These are phyloP conservation scores for Aspergillus sojae DNA, from an alignment of 2,329 filamentous ascomycete genomes.

Conservation along the genomic window DNA sequence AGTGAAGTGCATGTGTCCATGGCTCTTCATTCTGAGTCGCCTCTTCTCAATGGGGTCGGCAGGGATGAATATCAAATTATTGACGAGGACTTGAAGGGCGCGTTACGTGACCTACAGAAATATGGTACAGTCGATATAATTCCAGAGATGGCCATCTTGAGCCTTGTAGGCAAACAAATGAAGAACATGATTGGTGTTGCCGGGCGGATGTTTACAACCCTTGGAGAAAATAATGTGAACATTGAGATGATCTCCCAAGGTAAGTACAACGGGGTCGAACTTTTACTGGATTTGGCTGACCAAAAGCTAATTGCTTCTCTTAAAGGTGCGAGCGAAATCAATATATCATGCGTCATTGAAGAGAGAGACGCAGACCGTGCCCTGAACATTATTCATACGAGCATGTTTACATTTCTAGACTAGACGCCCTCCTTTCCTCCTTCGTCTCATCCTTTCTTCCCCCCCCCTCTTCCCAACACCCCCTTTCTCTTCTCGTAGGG, in stretches of 20 bases:
- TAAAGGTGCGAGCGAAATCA: conserved; percentile 93
- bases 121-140: conserved; percentile 91
- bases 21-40: conserved; percentile 81
- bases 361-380: conserved; percentile 87
- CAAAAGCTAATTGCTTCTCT: conserved; percentile 19
- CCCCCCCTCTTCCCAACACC: not conserved
- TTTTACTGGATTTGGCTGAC: conserved; percentile 7
- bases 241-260: conserved; percentile 99
- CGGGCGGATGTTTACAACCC: conserved; percentile 89
- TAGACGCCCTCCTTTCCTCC: conserved; percentile 37
- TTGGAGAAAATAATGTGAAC: conserved; percentile 92
- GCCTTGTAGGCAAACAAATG: conserved; percentile 91
- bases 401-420: conserved; percentile 93
- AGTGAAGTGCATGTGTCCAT: conserved; percentile 97
- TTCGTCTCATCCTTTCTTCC: not conserved
- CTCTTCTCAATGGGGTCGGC: conserved; percentile 53
- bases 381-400: conserved; percentile 94
- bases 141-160: conserved; percentile 91
- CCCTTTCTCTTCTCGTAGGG: conserved; percentile 1
- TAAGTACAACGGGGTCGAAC: conserved; percentile 46
- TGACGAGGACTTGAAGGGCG: conserved; percentile 64
- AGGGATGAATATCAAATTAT: conserved; percentile 56
- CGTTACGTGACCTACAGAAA: conserved; percentile 71
- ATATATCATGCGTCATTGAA: conserved; percentile 97
- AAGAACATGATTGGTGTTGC: conserved; percentile 96